Evolutionary conservation across 2,329 filamentous ascomycete species (phyloP), one percentile per base, ranked within the genome.

Genomic region (Paraphoma chrysanthemicola): DNA sequence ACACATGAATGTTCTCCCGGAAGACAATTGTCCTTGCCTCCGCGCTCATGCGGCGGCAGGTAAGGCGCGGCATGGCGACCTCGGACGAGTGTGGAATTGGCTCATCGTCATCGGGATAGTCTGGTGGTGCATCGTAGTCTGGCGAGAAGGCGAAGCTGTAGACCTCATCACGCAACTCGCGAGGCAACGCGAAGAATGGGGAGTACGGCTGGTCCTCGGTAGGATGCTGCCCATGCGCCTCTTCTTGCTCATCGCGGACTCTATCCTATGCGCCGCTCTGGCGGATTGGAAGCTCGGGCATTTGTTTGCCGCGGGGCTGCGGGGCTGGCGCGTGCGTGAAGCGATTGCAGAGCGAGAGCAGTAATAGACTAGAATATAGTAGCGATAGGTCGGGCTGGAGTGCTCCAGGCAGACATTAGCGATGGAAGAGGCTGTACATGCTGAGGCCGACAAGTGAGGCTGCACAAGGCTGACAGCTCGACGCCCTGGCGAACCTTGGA

Each of bases 1-100:
- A 39, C n/a, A 56, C 46, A 41, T 63, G 60, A 12, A 50, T 51
- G 6, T 49, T 57, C 45, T 57, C 54, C 9, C 44, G 48, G 52
- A 66, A 63, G 29, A 55, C 58, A 12, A 60, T 43, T n/a, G 45
- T 48, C 30, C 53, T 53, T 3, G 56, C 52, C 44, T 66, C 63
- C 1, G 33, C 6, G 53, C 59, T 54, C 17, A 59, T 18, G 18
- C 50, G 44, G 10, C 56, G 62, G 42, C 57, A 59, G 17, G 56
- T 56, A 16, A 63, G 51, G 1, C 60, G 62, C 23, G 57, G 54
- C 16, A n/a, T 16, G 12, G 57, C 55, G 31, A 44, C 29, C 14
- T 16, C n/a, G 17, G 51, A 48, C n/a, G 46, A 48, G 31, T 18
- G 46, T n/a, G 31, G 46, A 11, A 48, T 30, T 14, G 46, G 33